Evolutionary conservation across 441 rosid species (phyloP).

Genomic region (Croton setiger): DNA sequence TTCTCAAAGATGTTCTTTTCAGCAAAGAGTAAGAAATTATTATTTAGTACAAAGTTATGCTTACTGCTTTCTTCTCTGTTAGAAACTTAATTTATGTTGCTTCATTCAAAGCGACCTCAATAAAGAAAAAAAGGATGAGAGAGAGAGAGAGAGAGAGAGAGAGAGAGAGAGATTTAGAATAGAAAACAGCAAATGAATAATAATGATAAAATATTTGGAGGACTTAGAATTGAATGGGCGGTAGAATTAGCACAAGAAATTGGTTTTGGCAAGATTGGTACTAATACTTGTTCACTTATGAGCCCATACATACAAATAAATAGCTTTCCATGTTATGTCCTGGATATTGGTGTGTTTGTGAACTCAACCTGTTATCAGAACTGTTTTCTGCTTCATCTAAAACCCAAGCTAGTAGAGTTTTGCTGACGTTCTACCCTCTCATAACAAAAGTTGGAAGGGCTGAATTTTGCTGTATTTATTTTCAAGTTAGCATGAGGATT

Average conservation of each 20-base stretch:
- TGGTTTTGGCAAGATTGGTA: too few species aligned
- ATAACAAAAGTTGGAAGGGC: neutral
- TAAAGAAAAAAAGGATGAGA: neutral
- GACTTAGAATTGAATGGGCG: too few species aligned
- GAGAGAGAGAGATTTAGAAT: neutral
- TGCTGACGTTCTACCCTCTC: neutral
- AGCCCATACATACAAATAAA: too few species aligned
- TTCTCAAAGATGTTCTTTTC: conserved; percentile 68
- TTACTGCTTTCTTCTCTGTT: neutral
- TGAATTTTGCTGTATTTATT: neutral
- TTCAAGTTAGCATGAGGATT: neutral
- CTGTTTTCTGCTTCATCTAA: neutral
- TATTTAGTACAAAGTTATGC: neutral
- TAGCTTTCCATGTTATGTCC: neutral
- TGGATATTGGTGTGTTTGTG: neutral
- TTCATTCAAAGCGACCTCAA: neutral
- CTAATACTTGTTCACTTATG: too few species aligned
- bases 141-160: too few species aligned
- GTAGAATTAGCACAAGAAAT: too few species aligned
- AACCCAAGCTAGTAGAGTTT: neutral
- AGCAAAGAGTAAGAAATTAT: conserved; percentile 53
- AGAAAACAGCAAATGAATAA: too few species aligned
- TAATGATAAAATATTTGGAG: too few species aligned
- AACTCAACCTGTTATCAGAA: neutral
- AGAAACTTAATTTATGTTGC: neutral